Conservation (phyloP, 306 rosid genomes). For the Prunus fruticosa region DNA sequence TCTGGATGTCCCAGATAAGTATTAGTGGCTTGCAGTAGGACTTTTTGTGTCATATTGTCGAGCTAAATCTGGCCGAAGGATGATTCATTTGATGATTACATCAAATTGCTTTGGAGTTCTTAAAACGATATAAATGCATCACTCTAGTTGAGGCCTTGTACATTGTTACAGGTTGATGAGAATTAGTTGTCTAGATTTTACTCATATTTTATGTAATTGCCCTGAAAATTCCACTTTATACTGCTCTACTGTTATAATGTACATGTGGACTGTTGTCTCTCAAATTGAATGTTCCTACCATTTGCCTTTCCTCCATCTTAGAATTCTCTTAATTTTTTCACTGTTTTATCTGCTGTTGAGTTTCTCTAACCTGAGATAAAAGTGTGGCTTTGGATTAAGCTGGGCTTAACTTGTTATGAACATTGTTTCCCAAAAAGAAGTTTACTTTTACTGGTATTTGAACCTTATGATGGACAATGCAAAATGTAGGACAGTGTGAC, state of each 20-base stretch:
- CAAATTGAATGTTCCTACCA: neutral
- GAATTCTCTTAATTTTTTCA: too few species aligned
- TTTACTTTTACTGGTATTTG: too few species aligned
- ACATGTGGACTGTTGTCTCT: constrained; percentile 14
- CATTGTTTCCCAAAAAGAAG: too few species aligned
- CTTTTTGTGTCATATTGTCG: constrained; percentile 20
- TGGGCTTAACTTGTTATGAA: too few species aligned
- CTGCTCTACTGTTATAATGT: constrained; percentile 36
- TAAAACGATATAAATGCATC: constrained; percentile 24
- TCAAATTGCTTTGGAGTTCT: constrained; percentile 36
- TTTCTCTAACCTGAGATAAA: too few species aligned
- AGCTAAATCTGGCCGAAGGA: constrained; percentile 20
- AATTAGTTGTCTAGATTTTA: constrained; percentile 47
- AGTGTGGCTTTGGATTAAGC: too few species aligned
- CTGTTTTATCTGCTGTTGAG: too few species aligned
- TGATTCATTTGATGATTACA: constrained; percentile 26
- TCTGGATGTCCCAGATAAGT: constrained; percentile 28
- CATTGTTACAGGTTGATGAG: constrained; percentile 51
- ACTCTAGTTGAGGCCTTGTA: constrained; percentile 56
- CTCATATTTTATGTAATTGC: constrained; percentile 38
- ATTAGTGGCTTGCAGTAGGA: constrained; percentile 24
- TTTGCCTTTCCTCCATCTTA: neutral
- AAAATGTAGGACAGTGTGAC: too few species aligned
- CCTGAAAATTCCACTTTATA: constrained; percentile 29
- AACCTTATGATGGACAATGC: too few species aligned